Percentiles rank a stretch among this genome's conserved stretches.
phyloP scores from a whole-genome alignment of 345 rosid genomes.

The Populus euphratica region DNA sequence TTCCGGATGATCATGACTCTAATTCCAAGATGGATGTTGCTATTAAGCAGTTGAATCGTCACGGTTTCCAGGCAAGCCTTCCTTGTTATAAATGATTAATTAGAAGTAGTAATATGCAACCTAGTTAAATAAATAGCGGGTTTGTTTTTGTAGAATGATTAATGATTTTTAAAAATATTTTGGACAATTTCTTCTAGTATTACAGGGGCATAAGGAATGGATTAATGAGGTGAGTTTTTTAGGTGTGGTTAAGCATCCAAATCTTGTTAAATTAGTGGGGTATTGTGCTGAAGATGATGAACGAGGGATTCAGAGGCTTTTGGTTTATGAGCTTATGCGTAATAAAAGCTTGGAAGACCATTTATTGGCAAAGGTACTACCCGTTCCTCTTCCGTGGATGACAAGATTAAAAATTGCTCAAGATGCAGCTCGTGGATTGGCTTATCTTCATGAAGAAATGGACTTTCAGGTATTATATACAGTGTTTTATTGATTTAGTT shows the following conservation, averaged over 20 bases:
- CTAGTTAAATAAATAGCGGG: background rate
- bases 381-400: slow-evolving; percentile 62
- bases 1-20: slow-evolving; percentile 24
- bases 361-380: slow-evolving; percentile 44
- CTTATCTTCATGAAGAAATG: slow-evolving; percentile 96
- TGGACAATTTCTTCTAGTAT: slow-evolving; percentile 40
- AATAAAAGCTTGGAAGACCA: slow-evolving; percentile 93
- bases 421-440: slow-evolving; percentile 92
- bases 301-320: slow-evolving; percentile 84
- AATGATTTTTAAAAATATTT: background rate
- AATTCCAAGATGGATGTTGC: slow-evolving; percentile 64
- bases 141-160: background rate
- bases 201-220: slow-evolving; percentile 99
- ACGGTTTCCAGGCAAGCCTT: slow-evolving; percentile 89
- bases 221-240: slow-evolving; percentile 87
- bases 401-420: slow-evolving; percentile 70
- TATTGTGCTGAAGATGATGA: slow-evolving; percentile 94
- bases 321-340: slow-evolving; percentile 83
- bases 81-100: background rate
- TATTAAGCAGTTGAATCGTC: slow-evolving; percentile 85
- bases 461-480: slow-evolving; percentile 63
- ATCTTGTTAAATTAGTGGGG: slow-evolving; percentile 85
- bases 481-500: background rate
- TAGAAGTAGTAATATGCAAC: background rate
- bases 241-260: slow-evolving; percentile 90